phyloP scores from a whole-genome alignment of 768 basidiomycete species.

The Lentinula lateritia region DNA sequence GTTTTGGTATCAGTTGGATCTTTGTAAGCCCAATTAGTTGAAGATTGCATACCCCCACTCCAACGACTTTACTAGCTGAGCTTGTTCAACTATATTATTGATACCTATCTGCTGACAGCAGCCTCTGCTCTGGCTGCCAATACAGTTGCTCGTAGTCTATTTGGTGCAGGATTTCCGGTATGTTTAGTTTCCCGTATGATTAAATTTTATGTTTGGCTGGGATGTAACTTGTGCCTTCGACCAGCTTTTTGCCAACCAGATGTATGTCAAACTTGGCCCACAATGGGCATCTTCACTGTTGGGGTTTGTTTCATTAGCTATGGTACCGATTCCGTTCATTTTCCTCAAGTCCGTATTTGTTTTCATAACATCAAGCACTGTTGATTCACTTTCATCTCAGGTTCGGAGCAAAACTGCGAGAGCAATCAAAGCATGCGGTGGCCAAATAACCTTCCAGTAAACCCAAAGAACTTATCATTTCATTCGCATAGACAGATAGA shows the following conservation, averaged over 20 bases:
- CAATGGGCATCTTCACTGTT: conserved; percentile 57
- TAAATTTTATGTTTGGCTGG: background rate
- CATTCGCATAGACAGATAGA: background rate
- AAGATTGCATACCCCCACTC: background rate
- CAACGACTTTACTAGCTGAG: conserved; percentile 30
- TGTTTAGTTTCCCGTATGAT: conserved; percentile 2
- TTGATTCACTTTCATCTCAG: conserved; percentile 12
- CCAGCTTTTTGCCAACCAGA: conserved; percentile 49
- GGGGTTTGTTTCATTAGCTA: conserved; percentile 41
- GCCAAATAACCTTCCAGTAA: conserved; percentile 3
- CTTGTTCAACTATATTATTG: conserved; percentile 57
- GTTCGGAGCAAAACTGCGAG: conserved; percentile 37
- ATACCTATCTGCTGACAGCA: conserved; percentile 48
- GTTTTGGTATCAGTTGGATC: conserved; percentile 49
- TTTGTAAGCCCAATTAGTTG: conserved; percentile 35
- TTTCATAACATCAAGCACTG: background rate
- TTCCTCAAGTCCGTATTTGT: conserved; percentile 27
- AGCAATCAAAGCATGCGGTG: conserved; percentile 38
- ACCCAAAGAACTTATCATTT: background rate
- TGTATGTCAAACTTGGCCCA: conserved; percentile 45
- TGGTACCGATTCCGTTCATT: conserved; percentile 50
- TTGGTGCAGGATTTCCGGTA: conserved; percentile 48
- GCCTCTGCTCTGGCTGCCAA: conserved; percentile 53
- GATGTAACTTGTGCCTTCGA: background rate
- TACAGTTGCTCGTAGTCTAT: conserved; percentile 47